These are phyloP conservation scores for Bipolaris bicolor DNA, from an alignment of 2,329 filamentous ascomycete genomes.

Conservation along the genomic window DNA sequence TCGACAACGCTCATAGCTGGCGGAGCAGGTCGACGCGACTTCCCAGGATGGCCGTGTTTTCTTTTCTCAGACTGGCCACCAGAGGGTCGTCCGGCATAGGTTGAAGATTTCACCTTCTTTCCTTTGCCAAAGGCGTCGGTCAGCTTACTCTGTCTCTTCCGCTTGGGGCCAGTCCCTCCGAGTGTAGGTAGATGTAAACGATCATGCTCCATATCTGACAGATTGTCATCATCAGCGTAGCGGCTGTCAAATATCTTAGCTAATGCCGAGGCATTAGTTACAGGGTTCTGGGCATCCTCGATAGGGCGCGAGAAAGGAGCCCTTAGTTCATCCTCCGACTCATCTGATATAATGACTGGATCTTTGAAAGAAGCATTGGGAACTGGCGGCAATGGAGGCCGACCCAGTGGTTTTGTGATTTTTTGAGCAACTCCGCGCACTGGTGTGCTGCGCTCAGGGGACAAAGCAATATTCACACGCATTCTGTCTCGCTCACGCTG, in stretches of 20 bases:
- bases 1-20: slow-evolving; percentile 60
- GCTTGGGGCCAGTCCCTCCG: slow-evolving; percentile 27
- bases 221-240: slow-evolving; percentile 33
- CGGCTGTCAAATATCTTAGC: slow-evolving; percentile 35
- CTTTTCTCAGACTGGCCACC: slow-evolving; percentile 2
- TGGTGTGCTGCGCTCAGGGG: slow-evolving; percentile 33
- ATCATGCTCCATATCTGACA: slow-evolving; percentile 55
- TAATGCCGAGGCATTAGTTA: slow-evolving; percentile 25
- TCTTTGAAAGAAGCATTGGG: slow-evolving; percentile 21
- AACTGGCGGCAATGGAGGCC: neutral
- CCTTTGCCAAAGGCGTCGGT: slow-evolving; percentile 41
- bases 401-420: slow-evolving; percentile 24
- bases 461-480: slow-evolving; percentile 14
- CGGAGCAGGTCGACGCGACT: slow-evolving; percentile 19
- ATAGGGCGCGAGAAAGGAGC: slow-evolving; percentile 5
- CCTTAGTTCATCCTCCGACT: slow-evolving; percentile 36
- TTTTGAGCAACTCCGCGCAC: slow-evolving; percentile 45
- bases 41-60: slow-evolving; percentile 19
- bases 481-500: slow-evolving; percentile 24
- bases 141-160: slow-evolving; percentile 49
- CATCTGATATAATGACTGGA: slow-evolving; percentile 44
- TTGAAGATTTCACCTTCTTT: slow-evolving; percentile 23
- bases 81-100: slow-evolving; percentile 2
- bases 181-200: slow-evolving; percentile 48
- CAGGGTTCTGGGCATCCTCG: slow-evolving; percentile 26